phyloP scores from a whole-genome alignment of 129 eudicot genomes.

The Smallanthus sonchifolius region DNA sequence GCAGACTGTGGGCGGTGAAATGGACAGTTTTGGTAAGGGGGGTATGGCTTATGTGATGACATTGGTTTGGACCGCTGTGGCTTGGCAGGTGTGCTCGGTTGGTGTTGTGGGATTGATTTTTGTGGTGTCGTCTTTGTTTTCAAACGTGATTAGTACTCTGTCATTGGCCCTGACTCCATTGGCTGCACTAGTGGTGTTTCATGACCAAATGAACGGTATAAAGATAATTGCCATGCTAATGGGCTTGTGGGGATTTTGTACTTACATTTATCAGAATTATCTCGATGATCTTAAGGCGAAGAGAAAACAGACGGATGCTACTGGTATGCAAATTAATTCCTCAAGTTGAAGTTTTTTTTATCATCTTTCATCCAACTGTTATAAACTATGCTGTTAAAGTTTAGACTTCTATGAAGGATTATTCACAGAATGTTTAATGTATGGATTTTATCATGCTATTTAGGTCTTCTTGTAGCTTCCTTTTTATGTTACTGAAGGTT shows the following conservation, averaged over 20 bases:
- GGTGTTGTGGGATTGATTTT: conserved; percentile 88
- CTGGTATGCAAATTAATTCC: conserved; percentile 22
- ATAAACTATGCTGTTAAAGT: neutral
- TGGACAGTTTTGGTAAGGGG: conserved; percentile 56
- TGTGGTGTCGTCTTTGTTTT: conserved; percentile 69
- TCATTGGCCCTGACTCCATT: conserved; percentile 82
- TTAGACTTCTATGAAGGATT: conserved; percentile 3
- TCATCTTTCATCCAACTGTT: neutral
- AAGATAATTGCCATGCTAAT: conserved; percentile 69
- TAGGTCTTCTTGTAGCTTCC: neutral
- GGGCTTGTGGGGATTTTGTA: conserved; percentile 79
- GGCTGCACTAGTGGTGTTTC: conserved; percentile 60
- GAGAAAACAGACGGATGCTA: conserved; percentile 24
- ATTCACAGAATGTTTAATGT: neutral
- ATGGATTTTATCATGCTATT: neutral
- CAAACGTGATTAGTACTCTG: conserved; percentile 75
- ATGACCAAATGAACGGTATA: conserved; percentile 70
- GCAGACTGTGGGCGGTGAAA: conserved; percentile 55
- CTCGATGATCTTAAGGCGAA: conserved; percentile 53
- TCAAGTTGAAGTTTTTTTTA: conserved; percentile 28
- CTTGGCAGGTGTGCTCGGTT: conserved; percentile 93
- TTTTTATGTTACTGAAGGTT: neutral
- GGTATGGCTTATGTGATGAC: conserved; percentile 65
- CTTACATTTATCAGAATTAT: conserved; percentile 81
- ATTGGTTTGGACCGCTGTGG: conserved; percentile 68